Evolutionary conservation across 2,329 filamentous ascomycete genomes (phyloP).

Genomic region (Teratosphaeria destructans): DNA sequence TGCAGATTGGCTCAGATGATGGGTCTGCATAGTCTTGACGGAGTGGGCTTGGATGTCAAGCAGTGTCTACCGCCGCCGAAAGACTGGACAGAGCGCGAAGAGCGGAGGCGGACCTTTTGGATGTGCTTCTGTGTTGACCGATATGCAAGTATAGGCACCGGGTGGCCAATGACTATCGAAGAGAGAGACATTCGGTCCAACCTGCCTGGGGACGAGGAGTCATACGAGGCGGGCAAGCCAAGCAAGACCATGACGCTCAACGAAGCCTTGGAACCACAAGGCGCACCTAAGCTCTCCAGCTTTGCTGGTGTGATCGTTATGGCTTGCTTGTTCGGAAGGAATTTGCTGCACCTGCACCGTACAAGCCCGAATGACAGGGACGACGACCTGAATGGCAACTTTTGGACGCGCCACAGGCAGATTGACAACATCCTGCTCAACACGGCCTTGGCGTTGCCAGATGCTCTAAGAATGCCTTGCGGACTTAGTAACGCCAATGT

Average conservation of each 20-base stretch:
- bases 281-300: slow-evolving; percentile 63
- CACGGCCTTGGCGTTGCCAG: slow-evolving; percentile 72
- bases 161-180: slow-evolving; percentile 92
- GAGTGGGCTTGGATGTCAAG: slow-evolving; percentile 75
- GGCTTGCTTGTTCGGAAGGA: slow-evolving; percentile 83
- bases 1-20: slow-evolving; percentile 85
- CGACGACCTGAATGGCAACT: slow-evolving; percentile 79
- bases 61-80: slow-evolving; percentile 76
- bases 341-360: slow-evolving; percentile 81
- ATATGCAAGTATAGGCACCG: slow-evolving; percentile 90
- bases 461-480: slow-evolving; percentile 64
- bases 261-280: slow-evolving; percentile 59
- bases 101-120: slow-evolving; percentile 89
- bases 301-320: slow-evolving; percentile 75
- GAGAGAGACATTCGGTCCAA: slow-evolving; percentile 84
- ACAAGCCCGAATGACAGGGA: slow-evolving; percentile 73
- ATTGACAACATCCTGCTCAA: slow-evolving; percentile 88
- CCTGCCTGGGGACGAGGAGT: slow-evolving; percentile 72
- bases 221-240: slow-evolving; percentile 69
- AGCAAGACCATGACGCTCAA: slow-evolving; percentile 60
- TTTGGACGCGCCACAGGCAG: slow-evolving; percentile 85
- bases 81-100: slow-evolving; percentile 91
- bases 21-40: slow-evolving; percentile 79
- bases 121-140: slow-evolving; percentile 83
- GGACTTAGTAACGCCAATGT: slow-evolving; percentile 72